Evolutionary conservation across 495 filamentous ascomycete species (phyloP), one percentile per base, ranked within the genome.

Genomic region (Xylaria intraflava): DNA sequence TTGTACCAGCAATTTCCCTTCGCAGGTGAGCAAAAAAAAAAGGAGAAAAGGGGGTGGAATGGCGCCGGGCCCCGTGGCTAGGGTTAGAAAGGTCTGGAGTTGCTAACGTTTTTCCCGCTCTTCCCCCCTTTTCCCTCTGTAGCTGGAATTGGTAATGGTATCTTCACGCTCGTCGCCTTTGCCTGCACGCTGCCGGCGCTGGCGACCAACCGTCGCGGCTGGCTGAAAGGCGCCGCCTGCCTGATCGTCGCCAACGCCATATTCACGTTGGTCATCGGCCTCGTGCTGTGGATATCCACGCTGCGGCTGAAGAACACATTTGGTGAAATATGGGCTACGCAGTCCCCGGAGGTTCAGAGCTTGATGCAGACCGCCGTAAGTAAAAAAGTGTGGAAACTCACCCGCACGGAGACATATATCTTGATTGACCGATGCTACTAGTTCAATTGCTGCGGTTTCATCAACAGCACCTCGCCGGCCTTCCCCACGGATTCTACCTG

Each of bases 391-490:
- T 20, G 14, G 9, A 19, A 31, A 56, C 39, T 38, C 6, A 3
- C 27, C 55, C n/a, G 23, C 45, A n/a, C 20, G 7, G 31, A n/a
- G 11, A 6, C 24, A 11, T 2, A 11, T 42, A n/a, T n/a, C n/a
- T n/a, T n/a, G n/a, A n/a, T 56, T 59, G 65, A 60, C 69, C 64
- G 33, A 51, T 16, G 10, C 17, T 17, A 38, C 50, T 59, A 87
- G 82, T 88, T 89, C 66, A 68, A 75, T 49, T 90, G 86, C 79
- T 90, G 86, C 58, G 86, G 86, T 33, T 90, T 86, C 69, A 61
- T 76, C 50, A 87, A 87, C 70, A 77, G 70, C 62, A 81, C 83
- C 19, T 76, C 79, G 7, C 84, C 83, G 19, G 75, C 76, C 36
- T 89, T 86, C 69, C 68, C 83, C 26, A 75, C 70, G 20, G 83